Conservation (phyloP, 208 protist genomes). For the Trypanosoma vivax region DNA sequence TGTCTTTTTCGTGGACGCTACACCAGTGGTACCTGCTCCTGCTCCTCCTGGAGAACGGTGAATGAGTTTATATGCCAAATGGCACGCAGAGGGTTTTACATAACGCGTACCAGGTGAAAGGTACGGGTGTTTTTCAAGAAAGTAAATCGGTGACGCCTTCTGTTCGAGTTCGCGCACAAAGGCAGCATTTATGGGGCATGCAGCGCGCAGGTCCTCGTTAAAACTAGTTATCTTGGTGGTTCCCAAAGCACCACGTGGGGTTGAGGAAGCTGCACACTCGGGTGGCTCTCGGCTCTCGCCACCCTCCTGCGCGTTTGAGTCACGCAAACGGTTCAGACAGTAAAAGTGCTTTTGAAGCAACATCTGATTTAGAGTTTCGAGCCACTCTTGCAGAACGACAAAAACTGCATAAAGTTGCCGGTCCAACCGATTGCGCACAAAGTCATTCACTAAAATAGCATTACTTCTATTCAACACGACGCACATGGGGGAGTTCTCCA, state of each 20-base stretch:
- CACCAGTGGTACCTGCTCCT: too few species aligned
- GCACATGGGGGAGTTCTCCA: constrained; percentile 88
- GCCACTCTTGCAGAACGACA: constrained; percentile 61
- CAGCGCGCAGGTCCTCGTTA: background rate
- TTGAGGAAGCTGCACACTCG: background rate
- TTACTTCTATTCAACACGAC: constrained; percentile 72
- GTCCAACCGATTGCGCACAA: constrained; percentile 62
- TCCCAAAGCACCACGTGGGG: background rate
- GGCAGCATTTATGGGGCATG: background rate
- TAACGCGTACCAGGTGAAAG: constrained; percentile 52
- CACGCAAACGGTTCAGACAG: constrained; percentile 1
- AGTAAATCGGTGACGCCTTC: constrained; percentile 26
- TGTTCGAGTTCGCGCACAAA: constrained; percentile 13
- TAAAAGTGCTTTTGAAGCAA: constrained; percentile 4
- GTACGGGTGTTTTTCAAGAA: constrained; percentile 40
- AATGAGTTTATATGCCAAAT: constrained; percentile 27
- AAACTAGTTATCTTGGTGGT: background rate
- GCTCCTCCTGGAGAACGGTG: too few species aligned
- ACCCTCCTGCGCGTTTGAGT: constrained; percentile 7
- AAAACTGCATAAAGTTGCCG: constrained; percentile 68
- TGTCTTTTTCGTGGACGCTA: too few species aligned
- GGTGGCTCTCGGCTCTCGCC: constrained; percentile 21
- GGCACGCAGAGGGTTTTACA: constrained; percentile 41
- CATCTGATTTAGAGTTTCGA: constrained; percentile 24
- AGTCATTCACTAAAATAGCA: constrained; percentile 83